phyloP scores from a whole-genome alignment of 2,329 filamentous ascomycete species.

The Fonsecaea pedrosoi region DNA sequence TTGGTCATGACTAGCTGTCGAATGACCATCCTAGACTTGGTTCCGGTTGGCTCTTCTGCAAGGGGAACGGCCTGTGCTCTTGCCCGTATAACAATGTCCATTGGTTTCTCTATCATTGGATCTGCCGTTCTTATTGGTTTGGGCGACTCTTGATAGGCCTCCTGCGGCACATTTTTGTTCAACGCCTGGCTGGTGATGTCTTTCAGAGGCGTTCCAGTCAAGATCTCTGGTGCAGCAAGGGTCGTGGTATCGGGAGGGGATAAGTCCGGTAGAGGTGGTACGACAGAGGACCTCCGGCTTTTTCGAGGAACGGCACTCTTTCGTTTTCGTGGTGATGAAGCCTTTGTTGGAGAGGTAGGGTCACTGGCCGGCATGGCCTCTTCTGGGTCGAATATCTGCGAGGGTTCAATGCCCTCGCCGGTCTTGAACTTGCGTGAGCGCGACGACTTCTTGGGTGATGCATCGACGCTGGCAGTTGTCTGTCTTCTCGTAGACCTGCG shows the following conservation, averaged over 20 bases:
- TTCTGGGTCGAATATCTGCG: constrained; percentile 66
- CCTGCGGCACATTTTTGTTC: constrained; percentile 64
- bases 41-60: constrained; percentile 74
- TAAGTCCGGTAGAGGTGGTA: constrained; percentile 46
- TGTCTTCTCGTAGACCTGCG: constrained; percentile 65
- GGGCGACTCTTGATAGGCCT: constrained; percentile 56
- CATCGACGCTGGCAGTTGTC: constrained; percentile 56
- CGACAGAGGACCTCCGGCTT: constrained; percentile 48
- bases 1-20: constrained; percentile 91
- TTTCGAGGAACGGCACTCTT: constrained; percentile 62
- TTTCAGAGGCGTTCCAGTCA: constrained; percentile 66
- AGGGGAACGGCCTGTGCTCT: constrained; percentile 66
- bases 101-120: constrained; percentile 81
- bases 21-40: constrained; percentile 88
- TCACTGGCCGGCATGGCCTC: constrained; percentile 56
- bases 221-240: constrained; percentile 62
- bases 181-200: constrained; percentile 74
- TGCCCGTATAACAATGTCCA: constrained; percentile 92
- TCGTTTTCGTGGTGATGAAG: constrained; percentile 69
- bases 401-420: constrained; percentile 63
- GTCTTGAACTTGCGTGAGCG: constrained; percentile 55
- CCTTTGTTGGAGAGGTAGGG: constrained; percentile 60
- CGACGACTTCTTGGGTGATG: constrained; percentile 46
- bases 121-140: constrained; percentile 79
- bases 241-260: constrained; percentile 59